Evolutionary conservation across 768 basidiomycete species (phyloP).

Genomic region (Leccinum fibrillosum): DNA sequence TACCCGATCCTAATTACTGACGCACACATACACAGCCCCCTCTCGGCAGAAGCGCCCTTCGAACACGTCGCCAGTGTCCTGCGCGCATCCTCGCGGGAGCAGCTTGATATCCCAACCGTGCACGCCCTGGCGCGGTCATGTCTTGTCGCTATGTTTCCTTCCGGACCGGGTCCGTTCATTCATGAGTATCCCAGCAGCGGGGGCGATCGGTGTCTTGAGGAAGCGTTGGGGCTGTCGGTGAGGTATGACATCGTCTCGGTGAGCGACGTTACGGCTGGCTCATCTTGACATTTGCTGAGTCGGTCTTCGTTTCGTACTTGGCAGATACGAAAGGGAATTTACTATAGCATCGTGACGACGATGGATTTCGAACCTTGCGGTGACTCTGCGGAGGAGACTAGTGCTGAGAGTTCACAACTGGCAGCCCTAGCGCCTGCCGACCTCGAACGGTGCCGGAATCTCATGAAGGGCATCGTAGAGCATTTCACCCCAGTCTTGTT

Average conservation of each 20-base stretch:
- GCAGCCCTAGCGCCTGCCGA: slow-evolving; percentile 31
- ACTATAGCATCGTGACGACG: slow-evolving; percentile 61
- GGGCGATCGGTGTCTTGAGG: slow-evolving; percentile 35
- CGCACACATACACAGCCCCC: slow-evolving; percentile 36
- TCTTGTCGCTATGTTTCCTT: slow-evolving; percentile 48
- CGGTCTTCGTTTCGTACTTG: neutral
- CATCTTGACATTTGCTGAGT: neutral
- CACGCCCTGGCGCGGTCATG: slow-evolving; percentile 42
- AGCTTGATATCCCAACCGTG: slow-evolving; percentile 55
- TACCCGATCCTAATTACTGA: neutral
- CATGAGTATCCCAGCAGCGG: slow-evolving; percentile 30
- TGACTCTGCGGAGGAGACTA: slow-evolving; percentile 2
- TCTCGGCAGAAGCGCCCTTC: slow-evolving; percentile 44
- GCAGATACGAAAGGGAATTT: slow-evolving; percentile 59
- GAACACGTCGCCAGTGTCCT: slow-evolving; percentile 50
- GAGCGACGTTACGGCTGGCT: slow-evolving; percentile 23
- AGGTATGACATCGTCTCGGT: slow-evolving; percentile 49
- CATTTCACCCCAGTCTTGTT: slow-evolving; percentile 74
- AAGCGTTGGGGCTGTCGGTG: slow-evolving; percentile 51
- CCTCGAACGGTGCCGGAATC: slow-evolving; percentile 40
- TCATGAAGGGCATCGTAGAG: slow-evolving; percentile 55
- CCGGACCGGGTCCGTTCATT: slow-evolving; percentile 41
- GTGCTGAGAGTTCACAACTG: neutral
- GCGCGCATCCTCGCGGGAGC: slow-evolving; percentile 52
- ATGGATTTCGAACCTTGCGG: slow-evolving; percentile 51